phyloP scores from a whole-genome alignment of 441 rosid species.

The Erodium trifolium region DNA sequence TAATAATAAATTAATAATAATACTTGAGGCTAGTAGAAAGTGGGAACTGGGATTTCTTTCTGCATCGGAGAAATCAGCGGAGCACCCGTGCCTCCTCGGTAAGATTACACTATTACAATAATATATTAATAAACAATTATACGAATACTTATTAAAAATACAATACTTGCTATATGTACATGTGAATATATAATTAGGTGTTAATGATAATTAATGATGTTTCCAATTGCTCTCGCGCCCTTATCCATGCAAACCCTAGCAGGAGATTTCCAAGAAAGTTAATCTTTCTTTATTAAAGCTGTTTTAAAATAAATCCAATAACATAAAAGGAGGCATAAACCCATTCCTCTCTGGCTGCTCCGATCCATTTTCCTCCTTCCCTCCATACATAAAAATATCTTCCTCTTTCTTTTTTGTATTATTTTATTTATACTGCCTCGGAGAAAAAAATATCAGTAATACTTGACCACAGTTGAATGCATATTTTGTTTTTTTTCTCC shows the following conservation, averaged over 20 bases:
- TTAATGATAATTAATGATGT: too few species aligned
- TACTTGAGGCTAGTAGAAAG: neutral
- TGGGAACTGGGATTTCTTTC: constrained; percentile 26
- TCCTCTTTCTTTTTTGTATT: too few species aligned
- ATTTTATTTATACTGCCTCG: too few species aligned
- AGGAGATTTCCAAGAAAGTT: neutral
- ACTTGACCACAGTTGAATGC: neutral
- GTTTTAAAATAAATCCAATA: too few species aligned
- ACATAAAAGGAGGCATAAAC: neutral
- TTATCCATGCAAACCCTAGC: neutral
- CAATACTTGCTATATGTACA: neutral
- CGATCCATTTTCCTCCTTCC: too few species aligned
- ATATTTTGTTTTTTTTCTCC: neutral
- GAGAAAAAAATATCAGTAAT: too few species aligned
- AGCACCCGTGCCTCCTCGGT: constrained; percentile 44
- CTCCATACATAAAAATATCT: neutral
- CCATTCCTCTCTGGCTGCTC: too few species aligned
- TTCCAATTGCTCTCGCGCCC: neutral
- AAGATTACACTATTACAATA: neutral
- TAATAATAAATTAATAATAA: too few species aligned
- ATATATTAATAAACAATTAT: neutral
- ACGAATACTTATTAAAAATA: neutral
- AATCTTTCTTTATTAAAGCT: neutral
- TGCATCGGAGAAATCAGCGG: constrained; percentile 49
- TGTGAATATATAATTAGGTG: neutral